A percentile compares a stretch with the other conserved stretches of the same genome.
Evolutionary conservation across 2,329 filamentous ascomycete genomes (phyloP).

Genomic region (Magnaporthales sp.): DNA sequence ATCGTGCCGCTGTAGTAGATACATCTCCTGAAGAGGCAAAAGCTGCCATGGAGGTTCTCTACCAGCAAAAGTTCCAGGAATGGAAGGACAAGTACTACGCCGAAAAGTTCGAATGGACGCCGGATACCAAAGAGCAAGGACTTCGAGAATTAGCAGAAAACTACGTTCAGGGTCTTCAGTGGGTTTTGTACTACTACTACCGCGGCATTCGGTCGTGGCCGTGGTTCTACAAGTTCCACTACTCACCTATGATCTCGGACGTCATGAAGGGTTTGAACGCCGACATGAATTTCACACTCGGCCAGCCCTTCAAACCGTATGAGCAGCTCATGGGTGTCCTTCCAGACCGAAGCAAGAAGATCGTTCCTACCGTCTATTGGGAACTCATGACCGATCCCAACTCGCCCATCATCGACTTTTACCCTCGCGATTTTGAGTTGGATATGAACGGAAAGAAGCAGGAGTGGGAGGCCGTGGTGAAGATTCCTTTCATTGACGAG

Average conservation of each 20-base stretch:
- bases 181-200: conserved; percentile 98
- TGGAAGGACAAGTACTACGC: conserved; percentile 96
- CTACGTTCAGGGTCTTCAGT: conserved; percentile 94
- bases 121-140: conserved; percentile 66
- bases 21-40: conserved; percentile 71
- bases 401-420: conserved; percentile 96
- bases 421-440: conserved; percentile 90
- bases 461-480: conserved; percentile 99
- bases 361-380: conserved; percentile 82
- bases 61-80: conserved; percentile 78
- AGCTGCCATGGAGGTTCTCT: conserved; percentile 70
- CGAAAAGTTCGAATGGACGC: conserved; percentile 80
- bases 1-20: conserved; percentile 81
- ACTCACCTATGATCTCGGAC: conserved; percentile 89
- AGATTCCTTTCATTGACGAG: conserved; percentile 98
- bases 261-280: conserved; percentile 81
- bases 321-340: conserved; percentile 98
- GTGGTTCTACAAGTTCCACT: conserved; percentile 96
- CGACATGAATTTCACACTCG: conserved; percentile 84
- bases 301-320: conserved; percentile 89
- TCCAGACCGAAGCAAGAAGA: conserved; percentile 93
- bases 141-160: conserved; percentile 81
- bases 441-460: conserved; percentile 99
- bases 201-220: conserved; percentile 95
- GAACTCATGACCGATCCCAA: conserved; percentile 84